Base-by-base conservation (phyloP, 1,139 yeast genomes). In the Geotrichum europaeum region DNA sequence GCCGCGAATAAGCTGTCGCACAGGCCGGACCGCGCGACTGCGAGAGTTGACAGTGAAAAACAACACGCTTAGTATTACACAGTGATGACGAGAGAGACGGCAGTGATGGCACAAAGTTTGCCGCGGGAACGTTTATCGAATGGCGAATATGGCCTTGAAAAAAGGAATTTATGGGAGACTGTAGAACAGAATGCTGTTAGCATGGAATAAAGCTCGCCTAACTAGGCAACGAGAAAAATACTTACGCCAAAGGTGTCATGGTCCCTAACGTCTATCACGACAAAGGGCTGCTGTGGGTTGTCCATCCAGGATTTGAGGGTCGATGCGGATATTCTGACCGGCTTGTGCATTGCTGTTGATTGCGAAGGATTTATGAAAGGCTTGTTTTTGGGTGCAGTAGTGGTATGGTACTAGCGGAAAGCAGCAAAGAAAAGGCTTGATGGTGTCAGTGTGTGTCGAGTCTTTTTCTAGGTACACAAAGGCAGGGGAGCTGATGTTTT, bases 21-120 rank as follows among this genome's bases (percentile, higher is more conserved):
- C 96, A 82, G 9, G 89, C 78, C 0, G 98, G 98, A 0, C 98
- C 98, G 55, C 98, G 78, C 62, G 86, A 95, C 73, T 92, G 97
- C 2, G 95, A 86, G 53, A 89, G 78, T 49, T 91, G 92, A 74
- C 98, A 94, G 72, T 92, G 97, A 76, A 94, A 92, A 0, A 94
- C 87, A 0, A 91, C 85, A 62, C 82, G 82, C 58, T 80, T 77
- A 13, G 77, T 72, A 6, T 73, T 70, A 10, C 74, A 70, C 4
- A 84, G 69, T 25, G 74, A 66, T 18, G 74, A 66, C 34, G 78
- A 73, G 24, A 87, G 75, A 25, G 79, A 76, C 1, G 80, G 78
- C 50, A 84, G 69, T 2, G 73, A 72, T 15, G 73, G 70, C 4
- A 74, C 68, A 66, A 89, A 79, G 18, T 78, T 73, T 0, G 78